phyloP scores from a whole-genome alignment of 1,284 basidiomycete species.

The Xerocomus nothofagi region DNA sequence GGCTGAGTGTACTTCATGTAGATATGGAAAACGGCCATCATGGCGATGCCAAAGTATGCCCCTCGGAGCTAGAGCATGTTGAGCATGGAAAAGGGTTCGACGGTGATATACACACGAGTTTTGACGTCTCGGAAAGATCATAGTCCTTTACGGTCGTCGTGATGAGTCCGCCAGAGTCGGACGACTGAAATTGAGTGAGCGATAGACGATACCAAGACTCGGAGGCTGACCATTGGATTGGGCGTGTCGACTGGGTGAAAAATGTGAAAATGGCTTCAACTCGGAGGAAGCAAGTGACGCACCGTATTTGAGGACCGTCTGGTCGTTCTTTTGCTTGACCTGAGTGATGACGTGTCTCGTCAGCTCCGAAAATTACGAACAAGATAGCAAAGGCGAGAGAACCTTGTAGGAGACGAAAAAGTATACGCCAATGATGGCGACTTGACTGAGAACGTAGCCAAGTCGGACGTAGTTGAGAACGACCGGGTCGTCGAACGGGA shows the following conservation, averaged over 20 bases:
- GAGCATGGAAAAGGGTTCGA: not conserved
- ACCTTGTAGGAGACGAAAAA: conserved; percentile 75
- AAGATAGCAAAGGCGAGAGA: conserved; percentile 30
- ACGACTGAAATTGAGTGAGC: conserved; percentile 44
- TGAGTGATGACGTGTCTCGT: conserved; percentile 37
- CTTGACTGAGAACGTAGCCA: conserved; percentile 78
- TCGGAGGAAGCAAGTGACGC: conserved; percentile 26
- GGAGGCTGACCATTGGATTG: conserved; percentile 55
- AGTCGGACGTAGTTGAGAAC: conserved; percentile 82
- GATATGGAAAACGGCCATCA: conserved; percentile 88
- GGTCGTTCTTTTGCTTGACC: conserved; percentile 95
- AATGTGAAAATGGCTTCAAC: not conserved
- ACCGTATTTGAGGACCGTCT: conserved; percentile 94
- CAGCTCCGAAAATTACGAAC: not conserved
- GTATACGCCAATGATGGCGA: conserved; percentile 69
- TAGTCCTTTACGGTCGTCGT: conserved; percentile 96
- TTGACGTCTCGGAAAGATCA: conserved; percentile 84
- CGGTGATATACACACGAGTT: conserved; percentile 62
- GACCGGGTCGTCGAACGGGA: conserved; percentile 89
- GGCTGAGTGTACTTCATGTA: conserved; percentile 92
- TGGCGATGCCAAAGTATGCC: conserved; percentile 78
- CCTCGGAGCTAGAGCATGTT: conserved; percentile 54
- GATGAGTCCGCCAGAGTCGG: conserved; percentile 77
- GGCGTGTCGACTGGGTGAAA: conserved; percentile 53
- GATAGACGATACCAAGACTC: not conserved